phyloP scores from a whole-genome alignment of 2,329 filamentous ascomycete species.

The Incumbomyces lentus region DNA sequence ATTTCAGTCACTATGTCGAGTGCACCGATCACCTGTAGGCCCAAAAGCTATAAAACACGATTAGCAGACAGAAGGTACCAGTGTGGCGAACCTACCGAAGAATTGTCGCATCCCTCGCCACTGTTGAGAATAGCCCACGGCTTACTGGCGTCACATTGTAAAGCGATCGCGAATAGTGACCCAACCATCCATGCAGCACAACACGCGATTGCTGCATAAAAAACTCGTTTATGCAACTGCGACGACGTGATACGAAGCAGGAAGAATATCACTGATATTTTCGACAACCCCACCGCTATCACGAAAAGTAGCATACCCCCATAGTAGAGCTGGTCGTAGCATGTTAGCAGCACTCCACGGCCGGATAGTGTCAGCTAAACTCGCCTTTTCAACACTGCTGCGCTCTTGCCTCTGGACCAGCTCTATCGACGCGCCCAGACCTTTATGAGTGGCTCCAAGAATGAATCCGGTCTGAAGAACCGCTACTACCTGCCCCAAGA shows the following conservation, averaged over 20 bases:
- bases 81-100: conserved; percentile 13
- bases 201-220: conserved; percentile 10
- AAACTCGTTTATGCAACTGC: conserved; percentile 12
- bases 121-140: too few species aligned
- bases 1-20: conserved; percentile 29
- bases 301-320: conserved; percentile 22
- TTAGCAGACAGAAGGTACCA: not conserved
- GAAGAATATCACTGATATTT: conserved; percentile 22
- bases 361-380: not conserved
- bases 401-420: conserved; percentile 15
- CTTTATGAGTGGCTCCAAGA: conserved; percentile 24
- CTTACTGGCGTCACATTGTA: too few species aligned
- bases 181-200: not conserved
- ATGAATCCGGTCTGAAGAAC: conserved; percentile 25
- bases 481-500: conserved; percentile 20
- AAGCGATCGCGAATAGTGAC: conserved; percentile 12
- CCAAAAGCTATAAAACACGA: too few species aligned
- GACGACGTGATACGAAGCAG: conserved; percentile 16
- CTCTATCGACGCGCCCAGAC: conserved; percentile 27
- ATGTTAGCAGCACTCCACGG: not conserved
- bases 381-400: conserved; percentile 16
- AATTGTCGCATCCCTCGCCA: conserved; percentile 22
- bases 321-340: conserved; percentile 20
- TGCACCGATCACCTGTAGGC: conserved; percentile 21
- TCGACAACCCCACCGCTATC: conserved; percentile 19